Evolutionary conservation across 257 asterid species (phyloP), one percentile per base, ranked within the genome.

Genomic region (Fraxinus pennsylvanica): DNA sequence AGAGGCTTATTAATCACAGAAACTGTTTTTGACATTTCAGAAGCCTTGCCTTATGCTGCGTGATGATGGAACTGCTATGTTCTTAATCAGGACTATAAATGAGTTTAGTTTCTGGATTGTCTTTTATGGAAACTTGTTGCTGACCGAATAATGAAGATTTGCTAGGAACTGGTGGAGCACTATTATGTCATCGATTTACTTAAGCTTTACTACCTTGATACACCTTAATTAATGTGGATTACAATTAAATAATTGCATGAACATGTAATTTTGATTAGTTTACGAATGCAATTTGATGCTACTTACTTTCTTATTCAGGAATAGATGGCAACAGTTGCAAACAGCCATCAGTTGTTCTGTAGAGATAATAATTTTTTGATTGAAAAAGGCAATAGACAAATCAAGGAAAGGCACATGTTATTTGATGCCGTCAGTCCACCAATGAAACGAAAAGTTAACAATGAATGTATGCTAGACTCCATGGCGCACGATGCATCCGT

Each of bases 301-400:
- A 17, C 78, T 68, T 76, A 72, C 71, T 39, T 76, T 33, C 75
- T 82, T 76, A 63, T 78, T 61, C 85, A 76, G 86, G 27, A 78
- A 82, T n/a, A 65, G 72, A 81, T 85, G 91, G 85, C 82, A 63
- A 41, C 87, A 38, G 78, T 82, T 75, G 74, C 87, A 66, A 82
- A 86, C 79, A 80, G 84, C 75, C 85, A 78, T 76, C 80, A 84
- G 30, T 67, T 83, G 43, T 75, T 78, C 61, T 45, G 76, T 45
- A 43, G 83, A 4, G 82, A 76, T 25, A 83, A 81, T 81, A 72
- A 63, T 75, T 74, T 72, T 73, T 66, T 80, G 69, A 54, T 52
- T 80, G 81, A 79, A 27, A 85, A 78, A 75, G 80, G 84, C 77
- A 65, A 72, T 12, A 59, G 27, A 19, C 30, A 59, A 66, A 54